These are phyloP conservation scores for Magnolia kwangsiensis DNA, from an alignment of 164 flowering plant species.

Conservation along the genomic window DNA sequence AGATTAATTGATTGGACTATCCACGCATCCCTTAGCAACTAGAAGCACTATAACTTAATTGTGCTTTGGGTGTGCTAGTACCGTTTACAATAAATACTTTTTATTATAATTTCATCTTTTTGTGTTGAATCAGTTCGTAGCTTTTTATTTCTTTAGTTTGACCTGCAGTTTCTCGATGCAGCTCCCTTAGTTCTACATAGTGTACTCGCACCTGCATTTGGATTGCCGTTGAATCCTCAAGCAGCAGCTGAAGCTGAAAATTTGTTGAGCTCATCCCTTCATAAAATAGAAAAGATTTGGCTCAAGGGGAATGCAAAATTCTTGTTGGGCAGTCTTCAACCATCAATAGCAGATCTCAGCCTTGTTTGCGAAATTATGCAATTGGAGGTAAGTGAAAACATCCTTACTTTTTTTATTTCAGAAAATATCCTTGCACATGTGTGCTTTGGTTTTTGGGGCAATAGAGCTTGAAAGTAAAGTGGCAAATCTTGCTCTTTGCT, in stretches of 20 bases:
- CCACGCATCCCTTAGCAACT: too few species aligned
- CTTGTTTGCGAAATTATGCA: conserved; percentile 89
- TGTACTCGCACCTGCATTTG: conserved; percentile 57
- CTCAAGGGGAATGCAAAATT: conserved; percentile 63
- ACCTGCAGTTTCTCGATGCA: conserved; percentile 23
- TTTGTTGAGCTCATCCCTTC: conserved; percentile 45
- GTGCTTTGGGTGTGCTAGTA: too few species aligned
- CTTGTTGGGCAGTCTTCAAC: conserved; percentile 62
- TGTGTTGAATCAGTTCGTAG: not conserved
- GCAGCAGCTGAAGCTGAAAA: conserved; percentile 66
- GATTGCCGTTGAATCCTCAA: conserved; percentile 47
- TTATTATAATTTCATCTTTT: not conserved
- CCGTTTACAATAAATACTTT: not conserved
- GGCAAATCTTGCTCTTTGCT: too few species aligned
- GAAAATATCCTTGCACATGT: too few species aligned
- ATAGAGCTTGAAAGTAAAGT: too few species aligned
- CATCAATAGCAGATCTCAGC: conserved; percentile 91
- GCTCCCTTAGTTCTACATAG: conserved; percentile 43
- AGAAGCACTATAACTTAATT: too few species aligned
- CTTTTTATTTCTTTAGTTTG: conserved; percentile 6
- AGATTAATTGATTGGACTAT: too few species aligned
- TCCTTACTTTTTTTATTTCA: not conserved
- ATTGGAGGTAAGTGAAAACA: conserved; percentile 50
- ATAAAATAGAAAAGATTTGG: conserved; percentile 66
- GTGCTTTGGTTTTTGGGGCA: too few species aligned